phyloP scores from a whole-genome alignment of 2,329 filamentous ascomycete genomes.

The Laburnicola sp. region DNA sequence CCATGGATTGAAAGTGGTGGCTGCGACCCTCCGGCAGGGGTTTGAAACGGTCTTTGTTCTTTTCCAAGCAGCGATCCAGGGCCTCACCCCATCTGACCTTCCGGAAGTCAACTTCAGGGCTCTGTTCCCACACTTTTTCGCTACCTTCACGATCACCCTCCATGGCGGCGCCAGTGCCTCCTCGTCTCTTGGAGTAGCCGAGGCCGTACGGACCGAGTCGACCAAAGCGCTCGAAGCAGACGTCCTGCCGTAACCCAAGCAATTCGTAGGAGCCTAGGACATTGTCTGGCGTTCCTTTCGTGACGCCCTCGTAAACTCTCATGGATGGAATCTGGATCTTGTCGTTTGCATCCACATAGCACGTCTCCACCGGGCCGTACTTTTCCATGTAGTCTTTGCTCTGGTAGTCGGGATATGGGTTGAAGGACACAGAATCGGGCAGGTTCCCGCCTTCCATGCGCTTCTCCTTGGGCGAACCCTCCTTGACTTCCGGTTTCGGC shows the following conservation, averaged over 20 bases:
- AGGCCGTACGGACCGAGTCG: constrained; percentile 86
- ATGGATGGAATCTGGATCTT: constrained; percentile 69
- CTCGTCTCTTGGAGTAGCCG: constrained; percentile 77
- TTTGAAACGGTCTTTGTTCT: constrained; percentile 71
- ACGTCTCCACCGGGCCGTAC: constrained; percentile 68
- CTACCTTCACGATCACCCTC: constrained; percentile 80
- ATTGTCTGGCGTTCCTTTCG: constrained; percentile 80
- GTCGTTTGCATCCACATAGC: constrained; percentile 72
- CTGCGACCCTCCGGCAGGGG: constrained; percentile 38
- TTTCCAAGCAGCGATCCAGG: constrained; percentile 71
- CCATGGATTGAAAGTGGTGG: constrained; percentile 49
- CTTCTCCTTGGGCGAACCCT: constrained; percentile 36
- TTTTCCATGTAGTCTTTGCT: constrained; percentile 59
- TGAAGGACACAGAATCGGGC: constrained; percentile 53
- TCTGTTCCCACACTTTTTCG: constrained; percentile 75
- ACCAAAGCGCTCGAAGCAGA: constrained; percentile 93
- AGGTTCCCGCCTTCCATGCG: constrained; percentile 33
- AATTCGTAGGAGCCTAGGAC: constrained; percentile 85
- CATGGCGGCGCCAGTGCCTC: constrained; percentile 82
- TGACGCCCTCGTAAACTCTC: constrained; percentile 75
- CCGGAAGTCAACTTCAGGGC: constrained; percentile 74
- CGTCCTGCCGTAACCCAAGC: constrained; percentile 75
- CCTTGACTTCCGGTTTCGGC: constrained; percentile 24
- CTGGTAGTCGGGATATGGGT: constrained; percentile 69
- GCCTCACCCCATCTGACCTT: constrained; percentile 77